Evolutionary conservation across 176 grass and related monocot species (phyloP).

Genomic region (Carex kokanica): DNA sequence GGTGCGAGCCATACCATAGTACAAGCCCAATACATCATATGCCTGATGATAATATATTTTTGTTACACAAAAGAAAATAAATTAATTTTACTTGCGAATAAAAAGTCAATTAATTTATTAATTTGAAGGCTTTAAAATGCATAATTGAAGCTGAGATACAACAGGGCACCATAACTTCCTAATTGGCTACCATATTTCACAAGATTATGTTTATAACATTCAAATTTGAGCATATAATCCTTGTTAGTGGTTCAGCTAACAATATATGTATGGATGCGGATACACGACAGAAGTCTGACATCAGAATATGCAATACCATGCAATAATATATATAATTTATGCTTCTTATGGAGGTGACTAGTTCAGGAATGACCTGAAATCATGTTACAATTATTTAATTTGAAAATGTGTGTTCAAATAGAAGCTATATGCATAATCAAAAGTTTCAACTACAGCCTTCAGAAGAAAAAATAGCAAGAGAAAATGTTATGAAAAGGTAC

Average conservation of each 20-base stretch:
- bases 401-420: background rate
- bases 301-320: background rate
- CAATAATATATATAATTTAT: background rate
- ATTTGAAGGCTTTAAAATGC: background rate
- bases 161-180: too few relatives aligned
- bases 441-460: background rate
- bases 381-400: background rate
- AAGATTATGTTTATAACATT: background rate
- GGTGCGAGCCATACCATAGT: conserved; percentile 68
- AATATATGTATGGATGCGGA: background rate
- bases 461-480: background rate
- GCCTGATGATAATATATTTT: conserved; percentile 42
- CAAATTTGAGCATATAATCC: background rate
- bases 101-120: background rate
- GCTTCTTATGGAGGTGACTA: background rate
- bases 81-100: background rate
- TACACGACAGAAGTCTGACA: background rate
- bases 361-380: background rate
- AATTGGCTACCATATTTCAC: background rate
- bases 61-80: background rate
- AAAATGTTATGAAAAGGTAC: conserved; percentile 27
- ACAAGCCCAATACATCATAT: conserved; percentile 61
- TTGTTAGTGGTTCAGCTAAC: background rate
- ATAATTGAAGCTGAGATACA: background rate
- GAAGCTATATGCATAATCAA: background rate